Evolutionary conservation across 345 rosid species (phyloP), one percentile per base, ranked within the genome.

Genomic region (Lepidium sativum): DNA sequence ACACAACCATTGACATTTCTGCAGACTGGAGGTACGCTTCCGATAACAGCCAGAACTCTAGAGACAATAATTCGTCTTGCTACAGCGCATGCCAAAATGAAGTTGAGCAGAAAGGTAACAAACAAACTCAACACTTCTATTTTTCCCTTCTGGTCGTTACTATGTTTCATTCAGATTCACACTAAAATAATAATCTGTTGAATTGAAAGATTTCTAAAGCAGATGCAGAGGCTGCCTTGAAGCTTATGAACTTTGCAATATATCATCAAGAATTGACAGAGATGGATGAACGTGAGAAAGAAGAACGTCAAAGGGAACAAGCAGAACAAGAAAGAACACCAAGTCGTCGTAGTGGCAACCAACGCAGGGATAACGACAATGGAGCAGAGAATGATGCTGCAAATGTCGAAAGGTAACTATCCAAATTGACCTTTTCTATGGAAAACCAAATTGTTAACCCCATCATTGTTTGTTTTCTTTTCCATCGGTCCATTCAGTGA

Each of bases 21-120:
- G 79, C 59, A 94, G 99, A 90, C 95, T 48, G 97, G 99, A 33
- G 99, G 99, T 78, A 90, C 97, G 3, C 97, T 94, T 75, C 97
- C 97, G 8, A 90, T 94, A 43, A 94, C 99, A 42, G 96, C 99
- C 23, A 86, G 99, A 80, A 94, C 99, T 48, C 72, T 94, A 65
- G 99, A 94, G 81, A 94, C 99, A 71, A 88, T 94, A 16, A 94
- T 94, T 18, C 97, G 99, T 54, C 91, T 94, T 63, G 89, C 99
- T 14, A 90, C 99, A 11, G 97, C 99, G 60, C 99, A 94, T 76
- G 97, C 99, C 51, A 94, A 88, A 72, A 55, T 94, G 86, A 90
- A 86, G 73, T 78, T 94, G 78, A 88, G 92, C 82, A 79, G 87
- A 80, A 61, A 86, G 95, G 99, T 88, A 83, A 20, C 20, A 56